Evolutionary conservation across 352 stramenopile species (phyloP), one percentile per base, ranked within the genome.

Genomic region (Peronospora tabacina): DNA sequence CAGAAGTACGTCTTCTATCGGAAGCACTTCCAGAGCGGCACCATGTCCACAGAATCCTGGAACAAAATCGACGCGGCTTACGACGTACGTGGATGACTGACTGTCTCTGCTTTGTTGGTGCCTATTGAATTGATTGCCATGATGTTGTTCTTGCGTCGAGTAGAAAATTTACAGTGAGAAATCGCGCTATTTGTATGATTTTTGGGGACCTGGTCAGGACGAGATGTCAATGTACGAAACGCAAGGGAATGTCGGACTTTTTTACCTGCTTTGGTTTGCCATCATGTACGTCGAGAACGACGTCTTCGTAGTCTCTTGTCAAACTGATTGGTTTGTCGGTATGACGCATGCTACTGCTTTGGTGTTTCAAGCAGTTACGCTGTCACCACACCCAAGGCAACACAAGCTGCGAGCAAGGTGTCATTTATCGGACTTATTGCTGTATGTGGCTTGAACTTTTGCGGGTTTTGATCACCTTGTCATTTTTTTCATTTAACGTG

Each of bases 131-230:
- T 35, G 10, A 53, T 22, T 32, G 33, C 16, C 1, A 13, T n/a
- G 15, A 20, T 47, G 10, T n/a, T 38, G 33, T 5, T 15, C 0
- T 9, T 44, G 42, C 29, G 11, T 15, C 8, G 42, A 30, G 42
- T 46, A 85, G 74, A 60, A 75, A 36, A 74, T 88, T 16, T 88
- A 85, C 60, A 71, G 76, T 35, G 68, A 77, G 9, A 60, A 69
- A 46, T 62, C 66, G 20, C 71, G 74, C 43, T 57, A 57, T 39
- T 39, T 78, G 35, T 84, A 84, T 55, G 76, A 88, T 48, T 75
- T 79, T 41, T 88, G 76, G 76, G 76, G 76, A 0, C 70, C 74
- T 7, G 63, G 50, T 10, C 58, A 69, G 9, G 52, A 69, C 28
- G 55, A 68, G 2, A 72, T 83, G 62, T 61, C 65, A 43, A 24